Conservation (phyloP, 1,284 basidiomycete species). For the Stygiomarasmius scandens region DNA sequence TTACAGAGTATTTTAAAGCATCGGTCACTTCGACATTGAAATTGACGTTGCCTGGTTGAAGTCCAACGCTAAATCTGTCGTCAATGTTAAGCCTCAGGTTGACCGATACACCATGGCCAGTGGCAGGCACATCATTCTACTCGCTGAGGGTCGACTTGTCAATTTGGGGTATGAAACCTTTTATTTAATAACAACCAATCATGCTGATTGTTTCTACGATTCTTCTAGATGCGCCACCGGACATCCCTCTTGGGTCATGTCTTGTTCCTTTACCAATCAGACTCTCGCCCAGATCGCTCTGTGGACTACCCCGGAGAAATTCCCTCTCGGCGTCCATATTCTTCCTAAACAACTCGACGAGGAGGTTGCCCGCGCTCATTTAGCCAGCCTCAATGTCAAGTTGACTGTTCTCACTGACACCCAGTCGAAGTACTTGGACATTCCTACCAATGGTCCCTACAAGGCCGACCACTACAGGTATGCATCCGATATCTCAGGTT, state of each 20-base stretch:
- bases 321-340: conserved; percentile 95
- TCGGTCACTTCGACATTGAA: conserved; percentile 98
- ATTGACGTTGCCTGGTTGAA: conserved; percentile 99
- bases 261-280: conserved; percentile 99
- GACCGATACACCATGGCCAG: conserved; percentile 94
- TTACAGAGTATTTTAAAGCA: conserved; percentile 49
- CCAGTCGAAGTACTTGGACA: conserved; percentile 93
- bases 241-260: conserved; percentile 98
- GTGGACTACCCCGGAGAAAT: conserved; percentile 90
- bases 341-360: conserved; percentile 98
- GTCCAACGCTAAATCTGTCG: conserved; percentile 81
- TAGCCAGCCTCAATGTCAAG: conserved; percentile 91
- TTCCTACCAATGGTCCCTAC: conserved; percentile 90
- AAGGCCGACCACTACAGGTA: conserved; percentile 86
- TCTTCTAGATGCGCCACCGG: conserved; percentile 75
- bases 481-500: conserved; percentile 27
- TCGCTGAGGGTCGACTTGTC: conserved; percentile 98
- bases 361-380: conserved; percentile 96
- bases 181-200: not conserved
- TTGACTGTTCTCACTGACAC: conserved; percentile 79
- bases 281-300: conserved; percentile 98
- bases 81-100: conserved; percentile 99
- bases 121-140: conserved; percentile 94
- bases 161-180: conserved; percentile 83
- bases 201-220: conserved; percentile 10